Base-by-base conservation (phyloP, 2,329 filamentous ascomycete species). In the Monosporascus sp. region DNA sequence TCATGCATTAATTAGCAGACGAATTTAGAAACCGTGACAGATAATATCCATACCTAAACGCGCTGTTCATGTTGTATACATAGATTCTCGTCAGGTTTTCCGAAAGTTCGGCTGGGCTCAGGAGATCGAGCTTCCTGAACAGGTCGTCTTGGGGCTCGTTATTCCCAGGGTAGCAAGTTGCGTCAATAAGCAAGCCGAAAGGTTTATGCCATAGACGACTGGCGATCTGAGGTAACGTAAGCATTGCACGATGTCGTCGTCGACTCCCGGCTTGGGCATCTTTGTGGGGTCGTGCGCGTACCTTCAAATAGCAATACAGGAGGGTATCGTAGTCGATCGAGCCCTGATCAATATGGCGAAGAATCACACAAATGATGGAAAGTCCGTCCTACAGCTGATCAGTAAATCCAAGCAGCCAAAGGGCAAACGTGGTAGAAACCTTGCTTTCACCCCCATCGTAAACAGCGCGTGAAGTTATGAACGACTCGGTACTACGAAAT, bases 61-160 rank as follows among this genome's bases (percentile, higher is more conserved):
- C 79, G 62, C 81, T 87, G 61, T 88, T 88, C 84, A 88, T 88
- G 63, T 88, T 88, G 68, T 88, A 88, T 17, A 88, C 76, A 58
- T 88, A 88, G 41, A 87, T 76, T 38, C 83, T 76, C 1, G 79
- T 74, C 4, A 88, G 70, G 54, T 85, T 81, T 50, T 75, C 76
- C 2, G 79, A 76, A 45, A 88, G 67, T 60, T 88, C 85, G 0
- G 76, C 75, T 0, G 85, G 85, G 3, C 81, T 83, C 3, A 88
- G 74, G 11, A 80, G 70, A 62, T 87, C 83, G 8, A 87, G 70
- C 60, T 80, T 85, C 50, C 80, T 80, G 62, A 87, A 85, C 2
- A 88, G 69, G 18, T 84, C 81, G 62, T 88, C 85, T 56, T 81
- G 81, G 14, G 83, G 79, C 58, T 88, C 85, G 52, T 80, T 83